phyloP scores from a whole-genome alignment of 2,329 filamentous ascomycete genomes.

The Paraphoma chrysanthemicola region DNA sequence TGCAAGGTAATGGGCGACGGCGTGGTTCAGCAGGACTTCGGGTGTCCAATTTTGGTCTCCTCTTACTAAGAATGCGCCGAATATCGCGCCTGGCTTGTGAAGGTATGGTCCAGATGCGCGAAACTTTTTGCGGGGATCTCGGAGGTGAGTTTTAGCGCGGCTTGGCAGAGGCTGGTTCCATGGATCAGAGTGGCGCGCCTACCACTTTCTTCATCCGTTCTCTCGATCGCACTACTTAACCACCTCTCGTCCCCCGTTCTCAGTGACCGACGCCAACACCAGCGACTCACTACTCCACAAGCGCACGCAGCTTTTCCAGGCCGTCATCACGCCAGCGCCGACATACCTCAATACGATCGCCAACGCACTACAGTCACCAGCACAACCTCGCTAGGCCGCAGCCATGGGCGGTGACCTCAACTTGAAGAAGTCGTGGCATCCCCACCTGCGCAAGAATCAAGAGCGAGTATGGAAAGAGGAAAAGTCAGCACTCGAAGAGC shows the following conservation, averaged over 20 bases:
- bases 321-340: neutral
- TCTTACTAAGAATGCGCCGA: neutral
- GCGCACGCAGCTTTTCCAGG: neutral
- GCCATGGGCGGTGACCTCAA: slow-evolving; percentile 96
- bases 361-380: neutral
- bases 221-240: neutral
- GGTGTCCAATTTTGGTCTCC: neutral
- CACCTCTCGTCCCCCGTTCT: neutral
- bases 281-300: neutral
- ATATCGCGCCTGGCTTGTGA: slow-evolving; percentile 3
- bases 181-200: slow-evolving; percentile 11
- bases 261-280: neutral
- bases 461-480: slow-evolving; percentile 89
- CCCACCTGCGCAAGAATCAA: slow-evolving; percentile 88
- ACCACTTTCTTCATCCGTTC: slow-evolving; percentile 11
- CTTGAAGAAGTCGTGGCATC: slow-evolving; percentile 88
- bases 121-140: slow-evolving; percentile 36
- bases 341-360: neutral
- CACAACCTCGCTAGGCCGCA: slow-evolving; percentile 28
- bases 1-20: no score
- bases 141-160: slow-evolving; percentile 34
- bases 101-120: slow-evolving; percentile 4
- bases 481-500: slow-evolving; percentile 89
- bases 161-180: slow-evolving; percentile 8
- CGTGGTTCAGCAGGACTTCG: no score